These are phyloP conservation scores for Phialophora expanda DNA, from an alignment of 2,329 filamentous ascomycete genomes.

Conservation along the genomic window DNA sequence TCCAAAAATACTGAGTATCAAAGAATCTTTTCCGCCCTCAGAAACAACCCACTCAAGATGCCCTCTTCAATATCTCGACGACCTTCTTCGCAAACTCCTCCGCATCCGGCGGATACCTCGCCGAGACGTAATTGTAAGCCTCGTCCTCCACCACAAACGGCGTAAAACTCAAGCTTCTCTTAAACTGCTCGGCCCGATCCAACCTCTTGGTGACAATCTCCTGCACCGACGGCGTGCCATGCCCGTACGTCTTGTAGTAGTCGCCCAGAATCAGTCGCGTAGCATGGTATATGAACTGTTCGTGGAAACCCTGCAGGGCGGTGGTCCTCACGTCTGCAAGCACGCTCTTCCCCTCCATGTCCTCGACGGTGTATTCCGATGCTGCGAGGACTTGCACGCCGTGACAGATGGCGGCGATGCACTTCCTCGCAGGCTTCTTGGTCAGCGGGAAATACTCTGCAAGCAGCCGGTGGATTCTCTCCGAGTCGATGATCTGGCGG, in stretches of 20 bases:
- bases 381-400: slow-evolving; percentile 59
- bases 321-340: slow-evolving; percentile 57
- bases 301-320: slow-evolving; percentile 56
- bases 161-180: slow-evolving; percentile 49
- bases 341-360: slow-evolving; percentile 52
- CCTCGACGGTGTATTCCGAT: slow-evolving; percentile 41
- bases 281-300: slow-evolving; percentile 57
- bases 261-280: slow-evolving; percentile 59
- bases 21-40: neutral
- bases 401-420: slow-evolving; percentile 59
- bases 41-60: neutral
- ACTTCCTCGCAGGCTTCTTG: slow-evolving; percentile 51
- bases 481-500: slow-evolving; percentile 58
- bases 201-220: slow-evolving; percentile 54
- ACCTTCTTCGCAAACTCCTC: slow-evolving; percentile 25
- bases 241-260: slow-evolving; percentile 63
- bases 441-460: slow-evolving; percentile 57
- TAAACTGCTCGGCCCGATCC: slow-evolving; percentile 53
- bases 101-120: slow-evolving; percentile 37
- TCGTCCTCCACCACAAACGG: slow-evolving; percentile 57
- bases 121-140: slow-evolving; percentile 37
- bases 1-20: neutral
- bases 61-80: slow-evolving; percentile 11
- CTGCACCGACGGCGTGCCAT: slow-evolving; percentile 57
- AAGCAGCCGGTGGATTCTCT: slow-evolving; percentile 52